Conservation (phyloP, 1,284 basidiomycete species). For the Pterulicium gracile region DNA sequence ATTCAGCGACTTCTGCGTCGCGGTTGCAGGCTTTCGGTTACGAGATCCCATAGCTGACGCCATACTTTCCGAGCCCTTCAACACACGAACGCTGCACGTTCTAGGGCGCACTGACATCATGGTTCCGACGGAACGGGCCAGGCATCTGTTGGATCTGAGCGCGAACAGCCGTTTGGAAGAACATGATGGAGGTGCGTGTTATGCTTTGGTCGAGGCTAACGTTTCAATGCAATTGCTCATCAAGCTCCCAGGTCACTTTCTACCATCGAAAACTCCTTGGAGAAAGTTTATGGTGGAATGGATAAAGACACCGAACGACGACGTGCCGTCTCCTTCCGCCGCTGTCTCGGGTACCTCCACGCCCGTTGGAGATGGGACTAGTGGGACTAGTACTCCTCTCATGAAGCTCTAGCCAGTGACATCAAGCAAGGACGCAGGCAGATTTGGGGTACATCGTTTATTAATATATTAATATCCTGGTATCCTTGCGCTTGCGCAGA, state of each 20-base stretch:
- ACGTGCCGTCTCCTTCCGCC: slow-evolving; percentile 24
- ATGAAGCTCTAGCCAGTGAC: no score
- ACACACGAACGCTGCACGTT: slow-evolving; percentile 73
- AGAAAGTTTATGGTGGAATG: slow-evolving; percentile 56
- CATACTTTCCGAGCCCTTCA: slow-evolving; percentile 46
- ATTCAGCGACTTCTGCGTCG: slow-evolving; percentile 57
- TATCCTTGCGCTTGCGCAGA: no score
- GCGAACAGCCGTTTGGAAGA: slow-evolving; percentile 51
- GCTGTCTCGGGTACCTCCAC: slow-evolving; percentile 13
- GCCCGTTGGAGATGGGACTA: slow-evolving; percentile 21
- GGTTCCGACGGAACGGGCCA: slow-evolving; percentile 63
- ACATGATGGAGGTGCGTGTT: slow-evolving; percentile 64
- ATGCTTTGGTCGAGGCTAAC: background rate
- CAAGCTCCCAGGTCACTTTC: slow-evolving; percentile 71
- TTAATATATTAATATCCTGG: no score
- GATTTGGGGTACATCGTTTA: no score
- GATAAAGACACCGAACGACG: slow-evolving; percentile 26
- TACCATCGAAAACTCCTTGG: slow-evolving; percentile 68
- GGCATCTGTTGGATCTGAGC: slow-evolving; percentile 49
- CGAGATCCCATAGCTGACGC: slow-evolving; percentile 35
- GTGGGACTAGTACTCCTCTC: slow-evolving; percentile 28
- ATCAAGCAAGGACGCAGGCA: no score
- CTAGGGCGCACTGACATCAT: slow-evolving; percentile 76
- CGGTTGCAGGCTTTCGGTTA: slow-evolving; percentile 59
- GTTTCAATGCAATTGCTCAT: slow-evolving; percentile 3